Evolutionary conservation across 768 basidiomycete genomes (phyloP).

Genomic region (Termitomyces heimii): DNA sequence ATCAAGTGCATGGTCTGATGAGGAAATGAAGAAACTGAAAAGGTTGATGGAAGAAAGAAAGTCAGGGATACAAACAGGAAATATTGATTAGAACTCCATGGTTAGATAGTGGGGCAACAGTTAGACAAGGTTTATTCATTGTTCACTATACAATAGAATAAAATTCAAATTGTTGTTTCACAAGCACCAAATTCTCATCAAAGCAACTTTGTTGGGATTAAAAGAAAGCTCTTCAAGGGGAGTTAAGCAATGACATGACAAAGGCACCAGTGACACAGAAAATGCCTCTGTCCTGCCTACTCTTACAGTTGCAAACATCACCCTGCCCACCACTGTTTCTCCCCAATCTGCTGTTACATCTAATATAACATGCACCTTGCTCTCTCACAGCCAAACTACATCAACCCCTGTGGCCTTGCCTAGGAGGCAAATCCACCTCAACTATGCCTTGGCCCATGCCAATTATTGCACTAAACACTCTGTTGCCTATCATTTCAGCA

Average conservation of each 20-base stretch:
- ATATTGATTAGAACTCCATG: slow-evolving; percentile 79
- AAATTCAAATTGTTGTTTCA: not conserved
- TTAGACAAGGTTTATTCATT: slow-evolving; percentile 53
- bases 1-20: slow-evolving; percentile 73
- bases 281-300: slow-evolving; percentile 29
- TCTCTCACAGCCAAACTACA: slow-evolving; percentile 32
- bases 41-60: slow-evolving; percentile 66
- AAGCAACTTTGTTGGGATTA: slow-evolving; percentile 71
- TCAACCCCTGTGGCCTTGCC: slow-evolving; percentile 46
- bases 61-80: slow-evolving; percentile 38
- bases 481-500: slow-evolving; percentile 48
- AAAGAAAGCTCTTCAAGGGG: slow-evolving; percentile 56
- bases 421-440: slow-evolving; percentile 17
- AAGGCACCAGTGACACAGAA: slow-evolving; percentile 31
- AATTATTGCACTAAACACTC: slow-evolving; percentile 54
- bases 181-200: slow-evolving; percentile 83
- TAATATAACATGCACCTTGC: slow-evolving; percentile 27
- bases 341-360: slow-evolving; percentile 5
- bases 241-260: slow-evolving; percentile 41
- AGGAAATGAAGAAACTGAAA: slow-evolving; percentile 65
- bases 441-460: slow-evolving; percentile 67
- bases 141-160: not conserved
- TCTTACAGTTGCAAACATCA: slow-evolving; percentile 18
- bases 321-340: slow-evolving; percentile 15
- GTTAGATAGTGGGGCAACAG: slow-evolving; percentile 68